Percentiles rank a stretch among this genome's conserved stretches.
These are phyloP conservation scores for Austroboletus olivaceoglutinosus DNA, from an alignment of 1,284 basidiomycete species.

Conservation along the genomic window DNA sequence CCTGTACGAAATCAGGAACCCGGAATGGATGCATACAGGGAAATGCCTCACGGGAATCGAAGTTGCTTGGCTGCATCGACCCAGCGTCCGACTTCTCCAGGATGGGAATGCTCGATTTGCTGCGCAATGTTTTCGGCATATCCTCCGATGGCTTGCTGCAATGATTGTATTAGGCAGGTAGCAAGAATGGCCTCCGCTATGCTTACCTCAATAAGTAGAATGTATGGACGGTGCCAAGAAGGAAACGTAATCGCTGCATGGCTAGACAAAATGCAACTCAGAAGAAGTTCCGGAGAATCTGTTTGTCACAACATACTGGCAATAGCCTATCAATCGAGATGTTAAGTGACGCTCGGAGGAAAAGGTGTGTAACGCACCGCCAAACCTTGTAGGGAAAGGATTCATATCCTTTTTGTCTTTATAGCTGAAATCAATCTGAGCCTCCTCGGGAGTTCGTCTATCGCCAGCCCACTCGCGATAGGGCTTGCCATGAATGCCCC, in stretches of 20 bases:
- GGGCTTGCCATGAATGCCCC: slow-evolving; percentile 23
- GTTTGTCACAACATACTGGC: slow-evolving; percentile 18
- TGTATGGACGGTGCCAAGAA: slow-evolving; percentile 29
- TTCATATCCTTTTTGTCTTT: slow-evolving; percentile 22
- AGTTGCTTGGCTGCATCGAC: slow-evolving; percentile 16
- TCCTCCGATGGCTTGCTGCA: slow-evolving; percentile 27
- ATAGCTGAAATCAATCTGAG: slow-evolving; percentile 15
- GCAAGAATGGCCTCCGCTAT: not conserved
- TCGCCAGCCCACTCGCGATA: slow-evolving; percentile 25
- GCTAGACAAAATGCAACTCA: slow-evolving; percentile 5
- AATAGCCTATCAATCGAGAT: slow-evolving; percentile 18
- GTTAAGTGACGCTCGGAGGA: not conserved
- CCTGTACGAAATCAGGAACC: slow-evolving; percentile 9
- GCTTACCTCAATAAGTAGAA: slow-evolving; percentile 28
- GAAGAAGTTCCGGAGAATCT: not conserved
- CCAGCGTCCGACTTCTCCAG: slow-evolving; percentile 19
- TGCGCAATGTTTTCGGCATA: slow-evolving; percentile 21
- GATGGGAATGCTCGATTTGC: slow-evolving; percentile 21
- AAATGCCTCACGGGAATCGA: slow-evolving; percentile 23
- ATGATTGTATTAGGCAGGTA: not conserved
- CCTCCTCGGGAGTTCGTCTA: slow-evolving; percentile 11
- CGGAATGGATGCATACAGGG: not conserved
- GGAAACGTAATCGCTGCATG: slow-evolving; percentile 22
- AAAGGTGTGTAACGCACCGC: slow-evolving; percentile 13
- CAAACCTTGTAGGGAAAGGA: slow-evolving; percentile 24